Evolutionary conservation across 352 stramenopile species (phyloP).

Genomic region (Pilasporangium apinafurcum): DNA sequence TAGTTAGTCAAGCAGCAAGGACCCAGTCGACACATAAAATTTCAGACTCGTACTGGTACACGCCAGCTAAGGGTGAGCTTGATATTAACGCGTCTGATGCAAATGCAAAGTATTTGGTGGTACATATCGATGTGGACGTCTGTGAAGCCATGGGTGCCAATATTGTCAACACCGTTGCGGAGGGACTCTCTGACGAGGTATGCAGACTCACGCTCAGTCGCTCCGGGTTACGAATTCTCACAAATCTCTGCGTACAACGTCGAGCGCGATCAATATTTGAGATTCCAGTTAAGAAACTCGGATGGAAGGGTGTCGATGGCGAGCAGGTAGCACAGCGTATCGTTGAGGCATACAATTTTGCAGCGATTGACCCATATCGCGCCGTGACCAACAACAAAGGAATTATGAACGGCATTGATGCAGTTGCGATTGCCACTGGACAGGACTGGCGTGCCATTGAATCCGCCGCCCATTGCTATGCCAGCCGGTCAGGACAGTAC

Average conservation of each 20-base stretch:
- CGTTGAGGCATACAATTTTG: slow-evolving; percentile 84
- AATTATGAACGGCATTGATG: slow-evolving; percentile 86
- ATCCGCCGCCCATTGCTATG: slow-evolving; percentile 75
- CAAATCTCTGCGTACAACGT: slow-evolving; percentile 85
- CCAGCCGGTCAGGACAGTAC: slow-evolving; percentile 73
- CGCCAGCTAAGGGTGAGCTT: slow-evolving; percentile 44
- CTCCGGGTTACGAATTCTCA: slow-evolving; percentile 80
- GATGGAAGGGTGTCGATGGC: slow-evolving; percentile 76
- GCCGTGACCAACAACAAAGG: slow-evolving; percentile 89
- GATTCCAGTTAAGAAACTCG: slow-evolving; percentile 68
- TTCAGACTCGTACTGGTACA: slow-evolving; percentile 49
- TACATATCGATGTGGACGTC: slow-evolving; percentile 86
- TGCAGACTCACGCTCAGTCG: slow-evolving; percentile 50
- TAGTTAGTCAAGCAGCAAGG: slow-evolving; percentile 47
- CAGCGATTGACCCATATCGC: slow-evolving; percentile 72
- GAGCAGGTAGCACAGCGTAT: slow-evolving; percentile 70
- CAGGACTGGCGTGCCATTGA: slow-evolving; percentile 86
- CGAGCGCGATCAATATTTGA: slow-evolving; percentile 60
- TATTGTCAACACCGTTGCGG: slow-evolving; percentile 84
- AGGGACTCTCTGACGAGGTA: slow-evolving; percentile 73
- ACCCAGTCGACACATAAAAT: slow-evolving; percentile 3
- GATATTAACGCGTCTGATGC: slow-evolving; percentile 26
- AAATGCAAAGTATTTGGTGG: slow-evolving; percentile 47
- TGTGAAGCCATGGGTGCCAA: slow-evolving; percentile 88
- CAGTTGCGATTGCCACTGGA: slow-evolving; percentile 71